These are phyloP conservation scores for Phialophora expanda DNA, from an alignment of 2,329 filamentous ascomycete species.

Conservation along the genomic window DNA sequence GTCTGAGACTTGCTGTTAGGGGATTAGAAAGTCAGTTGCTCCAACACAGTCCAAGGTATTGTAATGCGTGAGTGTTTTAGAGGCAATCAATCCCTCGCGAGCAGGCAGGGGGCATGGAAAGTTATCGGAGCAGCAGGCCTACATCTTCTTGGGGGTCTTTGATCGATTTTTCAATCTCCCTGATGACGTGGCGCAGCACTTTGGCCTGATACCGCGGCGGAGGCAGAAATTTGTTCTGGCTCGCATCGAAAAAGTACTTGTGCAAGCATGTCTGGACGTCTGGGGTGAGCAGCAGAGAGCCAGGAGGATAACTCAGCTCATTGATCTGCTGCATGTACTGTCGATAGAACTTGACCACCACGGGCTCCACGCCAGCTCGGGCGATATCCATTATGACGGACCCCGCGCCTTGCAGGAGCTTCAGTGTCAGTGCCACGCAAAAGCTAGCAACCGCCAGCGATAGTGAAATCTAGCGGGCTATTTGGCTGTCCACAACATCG, in stretches of 20 bases:
- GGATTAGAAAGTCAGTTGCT: slow-evolving; percentile 26
- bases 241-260: slow-evolving; percentile 65
- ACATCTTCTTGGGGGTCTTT: slow-evolving; percentile 82
- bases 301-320: slow-evolving; percentile 70
- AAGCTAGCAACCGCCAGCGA: not conserved
- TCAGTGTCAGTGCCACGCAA: not conserved
- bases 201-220: slow-evolving; percentile 72
- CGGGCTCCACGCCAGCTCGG: slow-evolving; percentile 42
- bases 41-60: slow-evolving; percentile 5
- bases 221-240: slow-evolving; percentile 49
- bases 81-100: not conserved
- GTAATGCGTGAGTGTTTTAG: no score
- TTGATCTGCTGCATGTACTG: slow-evolving; percentile 79
- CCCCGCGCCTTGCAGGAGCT: not conserved
- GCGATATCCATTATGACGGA: slow-evolving; percentile 27
- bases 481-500: not conserved
- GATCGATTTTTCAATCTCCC: slow-evolving; percentile 73
- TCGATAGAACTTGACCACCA: slow-evolving; percentile 64
- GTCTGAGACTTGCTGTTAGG: slow-evolving; percentile 77
- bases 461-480: not conserved
- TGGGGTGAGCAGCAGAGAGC: slow-evolving; percentile 62
- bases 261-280: slow-evolving; percentile 71
- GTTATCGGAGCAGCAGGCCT: slow-evolving; percentile 26
- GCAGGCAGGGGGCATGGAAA: not conserved
- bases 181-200: slow-evolving; percentile 74